Percentiles rank a stretch among this genome's conserved stretches.
phyloP scores from a whole-genome alignment of 163 green algal genomes.

The Picocystis sp. region DNA sequence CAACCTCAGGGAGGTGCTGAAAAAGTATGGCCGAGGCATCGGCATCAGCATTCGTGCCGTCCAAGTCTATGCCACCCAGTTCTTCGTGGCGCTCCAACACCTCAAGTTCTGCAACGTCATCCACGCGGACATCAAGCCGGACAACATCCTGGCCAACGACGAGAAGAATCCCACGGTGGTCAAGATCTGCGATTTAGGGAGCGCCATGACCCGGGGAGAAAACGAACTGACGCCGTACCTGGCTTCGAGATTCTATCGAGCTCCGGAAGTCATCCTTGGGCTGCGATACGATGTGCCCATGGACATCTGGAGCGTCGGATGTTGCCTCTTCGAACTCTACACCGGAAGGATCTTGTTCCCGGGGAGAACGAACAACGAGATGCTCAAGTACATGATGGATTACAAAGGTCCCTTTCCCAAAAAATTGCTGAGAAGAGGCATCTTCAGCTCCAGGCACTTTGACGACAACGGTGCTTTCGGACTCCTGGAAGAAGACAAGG shows the following conservation, averaged over 20 bases:
- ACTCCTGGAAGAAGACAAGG: constrained; percentile 64
- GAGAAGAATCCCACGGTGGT: constrained; percentile 15
- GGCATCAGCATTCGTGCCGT: constrained; percentile 82
- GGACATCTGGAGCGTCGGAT: constrained; percentile 94
- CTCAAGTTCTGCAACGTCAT: constrained; percentile 69
- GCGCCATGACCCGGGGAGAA: constrained; percentile 65
- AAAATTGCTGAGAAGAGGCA: constrained; percentile 73
- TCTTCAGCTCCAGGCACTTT: constrained; percentile 82
- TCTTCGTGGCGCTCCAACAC: constrained; percentile 82
- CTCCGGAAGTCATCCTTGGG: constrained; percentile 55
- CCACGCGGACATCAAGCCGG: constrained; percentile 95
- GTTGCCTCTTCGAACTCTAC: constrained; percentile 93
- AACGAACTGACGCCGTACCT: constrained; percentile 97
- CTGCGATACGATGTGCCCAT: constrained; percentile 57
- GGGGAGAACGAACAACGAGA: constrained; percentile 92
- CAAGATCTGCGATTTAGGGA: constrained; percentile 77
- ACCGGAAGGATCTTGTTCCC: constrained; percentile 91
- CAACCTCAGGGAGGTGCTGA: constrained; percentile 90
- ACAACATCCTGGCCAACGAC: constrained; percentile 95
- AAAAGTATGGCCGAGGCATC: constrained; percentile 90
- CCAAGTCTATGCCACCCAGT: constrained; percentile 70
- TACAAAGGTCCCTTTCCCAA: constrained; percentile 84
- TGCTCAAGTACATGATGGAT: constrained; percentile 93
- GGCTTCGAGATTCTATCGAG: constrained; percentile 86
- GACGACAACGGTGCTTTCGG: constrained; percentile 74